Evolutionary conservation across 2,329 filamentous ascomycete species (phyloP).

Genomic region (Dothidotthia symphoricarpi): DNA sequence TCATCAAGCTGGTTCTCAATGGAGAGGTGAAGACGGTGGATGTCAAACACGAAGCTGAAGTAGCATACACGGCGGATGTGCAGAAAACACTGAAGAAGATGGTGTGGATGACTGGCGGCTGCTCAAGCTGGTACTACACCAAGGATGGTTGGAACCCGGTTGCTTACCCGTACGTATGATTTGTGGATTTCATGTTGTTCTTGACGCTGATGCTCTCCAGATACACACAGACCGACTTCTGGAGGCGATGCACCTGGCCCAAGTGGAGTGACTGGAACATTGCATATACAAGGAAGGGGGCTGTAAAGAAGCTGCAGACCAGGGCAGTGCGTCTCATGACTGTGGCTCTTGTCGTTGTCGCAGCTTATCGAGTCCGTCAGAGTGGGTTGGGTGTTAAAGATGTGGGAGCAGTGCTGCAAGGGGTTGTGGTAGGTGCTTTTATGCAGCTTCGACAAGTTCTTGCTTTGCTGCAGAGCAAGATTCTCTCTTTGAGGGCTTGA

Average conservation of each 20-base stretch:
- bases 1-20: conserved; percentile 68
- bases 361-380: conserved; percentile 24
- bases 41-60: conserved; percentile 73
- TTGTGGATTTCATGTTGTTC: neutral
- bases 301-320: conserved; percentile 31
- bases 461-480: conserved; percentile 5
- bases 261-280: conserved; percentile 56
- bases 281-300: conserved; percentile 51
- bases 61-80: conserved; percentile 55
- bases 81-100: conserved; percentile 47
- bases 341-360: conserved; percentile 21
- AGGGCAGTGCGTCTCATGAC: conserved; percentile 17
- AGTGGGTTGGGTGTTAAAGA: conserved; percentile 24
- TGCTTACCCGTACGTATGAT: conserved; percentile 55
- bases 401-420: conserved; percentile 12
- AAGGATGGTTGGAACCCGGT: conserved; percentile 78
- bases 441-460: conserved; percentile 7
- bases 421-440: conserved; percentile 11
- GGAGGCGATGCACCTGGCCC: conserved; percentile 52
- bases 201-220: conserved; percentile 24
- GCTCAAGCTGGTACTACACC: conserved; percentile 65
- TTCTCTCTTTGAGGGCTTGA: neutral
- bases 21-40: conserved; percentile 90
- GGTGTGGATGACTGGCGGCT: conserved; percentile 51
- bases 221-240: conserved; percentile 54